Percentiles rank a stretch among this genome's conserved stretches.
Evolutionary conservation across 306 rosid genomes (phyloP).

Genomic region (Acacia crassicarpa): DNA sequence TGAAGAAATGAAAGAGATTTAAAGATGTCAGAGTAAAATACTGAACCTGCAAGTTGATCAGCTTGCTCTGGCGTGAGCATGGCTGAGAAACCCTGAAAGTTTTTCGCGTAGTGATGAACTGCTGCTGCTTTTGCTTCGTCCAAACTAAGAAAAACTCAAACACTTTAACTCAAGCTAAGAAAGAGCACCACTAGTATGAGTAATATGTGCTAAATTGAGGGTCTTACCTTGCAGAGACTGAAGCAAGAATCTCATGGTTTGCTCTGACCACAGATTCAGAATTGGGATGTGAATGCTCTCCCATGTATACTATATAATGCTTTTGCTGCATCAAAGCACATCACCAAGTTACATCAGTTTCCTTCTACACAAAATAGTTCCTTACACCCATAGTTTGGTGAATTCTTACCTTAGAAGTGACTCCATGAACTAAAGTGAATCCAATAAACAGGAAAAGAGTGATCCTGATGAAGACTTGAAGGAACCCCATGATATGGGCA

Average conservation of each 20-base stretch:
- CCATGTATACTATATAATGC: constrained; percentile 75
- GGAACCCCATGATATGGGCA: constrained; percentile 31
- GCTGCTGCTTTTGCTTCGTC: constrained; percentile 47
- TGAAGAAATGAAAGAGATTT: not conserved
- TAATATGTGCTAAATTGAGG: not conserved
- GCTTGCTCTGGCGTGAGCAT: constrained; percentile 66
- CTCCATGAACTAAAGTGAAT: constrained; percentile 44
- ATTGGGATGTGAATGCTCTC: constrained; percentile 64
- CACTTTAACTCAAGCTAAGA: not conserved
- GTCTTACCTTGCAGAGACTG: constrained; percentile 59
- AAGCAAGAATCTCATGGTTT: constrained; percentile 64
- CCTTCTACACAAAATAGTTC: not conserved
- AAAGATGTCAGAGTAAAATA: constrained; percentile 7
- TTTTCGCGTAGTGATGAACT: constrained; percentile 63
- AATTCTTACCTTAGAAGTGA: constrained; percentile 46
- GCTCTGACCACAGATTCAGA: constrained; percentile 56
- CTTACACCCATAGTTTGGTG: not conserved
- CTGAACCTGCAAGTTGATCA: constrained; percentile 51
- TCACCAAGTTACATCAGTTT: constrained; percentile 20
- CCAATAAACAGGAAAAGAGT: constrained; percentile 41
- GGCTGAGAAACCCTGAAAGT: constrained; percentile 75
- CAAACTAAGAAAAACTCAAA: constrained; percentile 37
- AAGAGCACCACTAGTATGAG: not conserved
- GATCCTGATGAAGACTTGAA: constrained; percentile 27
- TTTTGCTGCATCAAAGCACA: constrained; percentile 24